phyloP scores from a whole-genome alignment of 1,284 basidiomycete species.

The Papiliotrema flavescens region DNA sequence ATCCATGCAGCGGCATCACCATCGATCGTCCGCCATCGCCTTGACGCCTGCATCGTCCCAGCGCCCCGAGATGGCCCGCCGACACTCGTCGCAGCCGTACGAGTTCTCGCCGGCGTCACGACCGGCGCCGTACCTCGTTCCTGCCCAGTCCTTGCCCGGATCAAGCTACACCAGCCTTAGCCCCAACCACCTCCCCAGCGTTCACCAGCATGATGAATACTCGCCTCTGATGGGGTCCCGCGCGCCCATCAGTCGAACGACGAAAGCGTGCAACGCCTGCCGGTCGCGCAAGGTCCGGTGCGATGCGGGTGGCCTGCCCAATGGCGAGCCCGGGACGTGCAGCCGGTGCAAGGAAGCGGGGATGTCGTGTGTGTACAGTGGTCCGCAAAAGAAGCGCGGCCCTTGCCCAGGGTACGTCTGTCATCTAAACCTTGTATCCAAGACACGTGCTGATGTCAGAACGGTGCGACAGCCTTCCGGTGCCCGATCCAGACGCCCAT shows the following conservation, averaged over 20 bases:
- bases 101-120: background rate
- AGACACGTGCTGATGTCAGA: background rate
- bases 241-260: constrained; percentile 35
- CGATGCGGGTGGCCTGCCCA: constrained; percentile 26
- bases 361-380: constrained; percentile 27
- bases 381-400: constrained; percentile 35
- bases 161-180: background rate
- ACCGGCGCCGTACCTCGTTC: too few relatives aligned
- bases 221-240: constrained; percentile 10
- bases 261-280: constrained; percentile 37
- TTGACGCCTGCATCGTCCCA: background rate
- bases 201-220: background rate
- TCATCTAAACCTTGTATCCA: background rate
- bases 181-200: background rate
- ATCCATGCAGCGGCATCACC: background rate
- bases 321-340: constrained; percentile 20
- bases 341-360: constrained; percentile 28
- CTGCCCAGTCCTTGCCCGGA: too few relatives aligned
- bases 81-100: constrained; percentile 10
- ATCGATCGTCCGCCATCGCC: background rate
- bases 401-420: constrained; percentile 21
- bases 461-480: background rate
- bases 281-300: constrained; percentile 34
- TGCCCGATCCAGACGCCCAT: background rate
- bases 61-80: constrained; percentile 7